Base-by-base conservation (phyloP, 2,329 filamentous ascomycete genomes). In the Endoconidiophora laricicola region DNA sequence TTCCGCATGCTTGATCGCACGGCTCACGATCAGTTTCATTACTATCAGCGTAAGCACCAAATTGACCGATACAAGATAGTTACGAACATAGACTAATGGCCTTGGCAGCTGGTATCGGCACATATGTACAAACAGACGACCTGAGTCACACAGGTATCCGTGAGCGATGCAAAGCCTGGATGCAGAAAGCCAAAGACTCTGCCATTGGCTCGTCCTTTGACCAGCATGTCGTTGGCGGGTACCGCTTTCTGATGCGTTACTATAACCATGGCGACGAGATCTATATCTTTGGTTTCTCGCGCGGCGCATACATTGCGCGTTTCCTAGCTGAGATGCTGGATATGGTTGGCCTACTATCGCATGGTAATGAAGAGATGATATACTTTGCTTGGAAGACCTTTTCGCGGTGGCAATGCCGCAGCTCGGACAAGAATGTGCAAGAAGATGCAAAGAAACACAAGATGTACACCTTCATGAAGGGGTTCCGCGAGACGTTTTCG, bases 321-420 rank as follows among this genome's bases (percentile, higher is more conserved):
- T 86, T 86, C 58, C 65, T 86, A 0, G 83, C 85, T 0, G 84
- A 91, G 59, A 90, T 90, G 85, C 71, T 91, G 5, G 84, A 91
- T 58, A 80, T 84, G 56, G 79, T 91, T 49, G 86, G 86, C 1
- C 69, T 93, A 0, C 69, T 93, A 12, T 81, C 80, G 10, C 80
- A 83, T 47, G 85, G 86, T 9, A 93, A 93, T 57, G 83, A 93
- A 59, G 86, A 91, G 57, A 81, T 91, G 78, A 78, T 86, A 47
- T 71, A 74, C 3, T 93, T 93, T 60, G 85, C 83, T 0, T 91
- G 85, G 84, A 87, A 83, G 60, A 80, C 81, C 0, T 87, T 86
- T 58, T 74, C 79, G 6, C 77, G 80, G 59, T 86, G 81, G 80
- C 79, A 85, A 58, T 72, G 71, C 41, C 73, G 80, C 6, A 65